Evolutionary conservation across 2,329 filamentous ascomycete genomes (phyloP).

Genomic region (Cladosporium colombiae): DNA sequence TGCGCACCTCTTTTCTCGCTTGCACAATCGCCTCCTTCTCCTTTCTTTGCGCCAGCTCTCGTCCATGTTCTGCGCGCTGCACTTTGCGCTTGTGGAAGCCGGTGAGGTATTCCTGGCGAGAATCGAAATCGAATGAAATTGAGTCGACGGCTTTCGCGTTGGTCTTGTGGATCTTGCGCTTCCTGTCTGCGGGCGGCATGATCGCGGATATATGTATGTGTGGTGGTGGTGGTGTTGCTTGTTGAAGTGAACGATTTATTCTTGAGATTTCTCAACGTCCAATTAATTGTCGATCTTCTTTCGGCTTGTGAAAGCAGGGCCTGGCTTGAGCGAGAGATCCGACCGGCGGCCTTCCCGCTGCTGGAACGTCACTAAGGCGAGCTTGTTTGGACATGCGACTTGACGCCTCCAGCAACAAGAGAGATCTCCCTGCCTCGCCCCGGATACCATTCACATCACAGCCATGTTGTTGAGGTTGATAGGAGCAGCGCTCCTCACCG

Average conservation of each 20-base stretch:
- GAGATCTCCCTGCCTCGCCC: neutral
- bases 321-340: neutral
- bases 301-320: slow-evolving; percentile 16
- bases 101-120: slow-evolving; percentile 83
- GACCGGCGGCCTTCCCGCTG: neutral
- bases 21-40: slow-evolving; percentile 75
- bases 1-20: slow-evolving; percentile 71
- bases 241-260: neutral
- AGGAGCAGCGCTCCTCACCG: slow-evolving; percentile 30
- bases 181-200: slow-evolving; percentile 13
- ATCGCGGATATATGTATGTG: slow-evolving; percentile 16
- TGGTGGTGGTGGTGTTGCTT: neutral
- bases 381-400: slow-evolving; percentile 9
- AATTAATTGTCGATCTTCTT: slow-evolving; percentile 14
- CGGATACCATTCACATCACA: slow-evolving; percentile 9
- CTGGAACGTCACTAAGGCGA: slow-evolving; percentile 16
- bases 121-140: slow-evolving; percentile 78
- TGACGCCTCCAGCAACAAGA: slow-evolving; percentile 6
- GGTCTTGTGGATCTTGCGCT: slow-evolving; percentile 12
- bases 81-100: slow-evolving; percentile 97
- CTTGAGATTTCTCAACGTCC: slow-evolving; percentile 8
- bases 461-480: slow-evolving; percentile 30
- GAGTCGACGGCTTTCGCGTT: slow-evolving; percentile 59
- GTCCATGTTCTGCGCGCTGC: slow-evolving; percentile 79
- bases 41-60: slow-evolving; percentile 75